Evolutionary conservation across 257 asterid species (phyloP).

Genomic region (Asclepias syriaca): DNA sequence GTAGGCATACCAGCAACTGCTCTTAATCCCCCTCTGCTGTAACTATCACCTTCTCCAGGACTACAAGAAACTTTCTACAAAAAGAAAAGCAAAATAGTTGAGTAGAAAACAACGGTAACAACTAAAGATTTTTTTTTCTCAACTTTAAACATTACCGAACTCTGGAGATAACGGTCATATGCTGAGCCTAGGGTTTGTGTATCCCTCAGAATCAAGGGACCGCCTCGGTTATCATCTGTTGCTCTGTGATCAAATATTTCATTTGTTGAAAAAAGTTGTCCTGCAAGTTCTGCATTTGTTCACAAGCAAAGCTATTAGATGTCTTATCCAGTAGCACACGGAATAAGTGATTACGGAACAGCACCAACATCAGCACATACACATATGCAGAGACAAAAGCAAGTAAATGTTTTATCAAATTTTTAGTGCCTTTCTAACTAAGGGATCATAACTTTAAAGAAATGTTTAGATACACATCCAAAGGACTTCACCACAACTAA

Average conservation of each 20-base stretch:
- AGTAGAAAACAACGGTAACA: slow-evolving; percentile 13
- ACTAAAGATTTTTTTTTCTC: slow-evolving; percentile 3
- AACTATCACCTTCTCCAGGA: slow-evolving; percentile 35
- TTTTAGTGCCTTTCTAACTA: not conserved
- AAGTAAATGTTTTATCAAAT: not conserved
- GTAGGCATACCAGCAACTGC: slow-evolving; percentile 28
- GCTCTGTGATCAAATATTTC: slow-evolving; percentile 29
- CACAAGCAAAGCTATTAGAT: slow-evolving; percentile 6
- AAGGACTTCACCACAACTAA: not conserved
- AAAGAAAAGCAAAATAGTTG: slow-evolving; percentile 10
- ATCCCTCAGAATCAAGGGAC: slow-evolving; percentile 29
- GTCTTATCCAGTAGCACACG: not conserved
- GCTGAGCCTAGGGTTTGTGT: slow-evolving; percentile 43
- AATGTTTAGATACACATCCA: not conserved
- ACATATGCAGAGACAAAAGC: not conserved
- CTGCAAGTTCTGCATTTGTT: slow-evolving; percentile 22
- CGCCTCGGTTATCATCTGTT: slow-evolving; percentile 32
- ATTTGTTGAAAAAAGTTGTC: slow-evolving; percentile 22
- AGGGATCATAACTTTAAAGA: not conserved
- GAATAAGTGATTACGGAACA: not conserved
- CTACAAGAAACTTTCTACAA: slow-evolving; percentile 33
- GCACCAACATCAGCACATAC: not conserved
- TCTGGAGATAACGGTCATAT: slow-evolving; percentile 51
- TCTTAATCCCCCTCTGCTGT: slow-evolving; percentile 28
- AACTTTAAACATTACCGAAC: slow-evolving; percentile 33